A percentile compares a stretch with the other conserved stretches of the same genome.
Conservation (phyloP, 805 yeast species). For the Sugiyamaella valdiviana region DNA sequence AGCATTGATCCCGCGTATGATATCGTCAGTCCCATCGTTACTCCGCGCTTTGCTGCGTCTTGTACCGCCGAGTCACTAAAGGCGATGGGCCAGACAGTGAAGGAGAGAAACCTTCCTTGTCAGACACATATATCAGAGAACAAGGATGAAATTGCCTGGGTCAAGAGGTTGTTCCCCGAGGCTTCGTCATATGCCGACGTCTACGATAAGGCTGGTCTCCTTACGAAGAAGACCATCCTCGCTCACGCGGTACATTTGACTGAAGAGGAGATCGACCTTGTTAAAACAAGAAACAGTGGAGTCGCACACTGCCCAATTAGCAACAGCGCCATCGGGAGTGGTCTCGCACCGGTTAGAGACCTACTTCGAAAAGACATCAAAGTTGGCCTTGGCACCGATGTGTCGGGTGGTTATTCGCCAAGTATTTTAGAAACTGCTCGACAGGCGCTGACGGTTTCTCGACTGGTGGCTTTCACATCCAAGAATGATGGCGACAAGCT, state of each 20-base stretch:
- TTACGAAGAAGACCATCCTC: conserved; percentile 62
- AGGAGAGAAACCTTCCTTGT: conserved; percentile 49
- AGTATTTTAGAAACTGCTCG: conserved; percentile 60
- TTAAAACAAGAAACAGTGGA: conserved; percentile 55
- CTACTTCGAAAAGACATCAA: conserved; percentile 59
- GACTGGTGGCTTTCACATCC: conserved; percentile 59
- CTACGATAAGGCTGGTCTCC: conserved; percentile 56
- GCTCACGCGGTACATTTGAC: conserved; percentile 85
- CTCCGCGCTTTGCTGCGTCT: conserved; percentile 92
- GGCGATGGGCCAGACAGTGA: conserved; percentile 57
- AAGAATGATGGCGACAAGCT: conserved; percentile 44
- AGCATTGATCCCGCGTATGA: conserved; percentile 48
- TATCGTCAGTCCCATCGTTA: conserved; percentile 63
- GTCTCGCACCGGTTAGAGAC: conserved; percentile 78
- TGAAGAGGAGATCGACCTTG: conserved; percentile 54
- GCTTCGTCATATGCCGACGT: conserved; percentile 66
- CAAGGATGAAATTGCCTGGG: conserved; percentile 66
- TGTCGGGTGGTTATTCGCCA: conserved; percentile 70
- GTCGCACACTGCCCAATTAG: conserved; percentile 92
- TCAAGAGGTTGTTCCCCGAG: conserved; percentile 64
- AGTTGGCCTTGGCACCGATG: conserved; percentile 77
- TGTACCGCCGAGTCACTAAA: conserved; percentile 60
- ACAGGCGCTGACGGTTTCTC: conserved; percentile 65
- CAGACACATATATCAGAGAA: conserved; percentile 94
- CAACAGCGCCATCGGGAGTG: conserved; percentile 80